phyloP scores from a whole-genome alignment of 352 stramenopile genomes.

The Bremia lactucae region DNA sequence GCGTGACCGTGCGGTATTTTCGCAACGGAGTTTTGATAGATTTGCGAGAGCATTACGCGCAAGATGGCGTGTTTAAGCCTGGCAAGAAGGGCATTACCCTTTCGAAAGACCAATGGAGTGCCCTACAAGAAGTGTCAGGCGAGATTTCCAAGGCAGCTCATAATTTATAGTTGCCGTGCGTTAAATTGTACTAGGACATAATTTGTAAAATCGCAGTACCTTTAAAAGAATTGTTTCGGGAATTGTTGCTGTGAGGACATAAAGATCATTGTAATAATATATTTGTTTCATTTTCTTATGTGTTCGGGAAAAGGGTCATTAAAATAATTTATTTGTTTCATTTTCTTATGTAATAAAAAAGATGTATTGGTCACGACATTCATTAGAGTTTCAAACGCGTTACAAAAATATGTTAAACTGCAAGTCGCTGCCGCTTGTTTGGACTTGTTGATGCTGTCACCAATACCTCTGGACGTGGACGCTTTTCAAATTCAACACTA shows the following conservation, averaged over 20 bases:
- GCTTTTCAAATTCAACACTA: constrained; percentile 20
- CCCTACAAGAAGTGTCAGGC: constrained; percentile 22
- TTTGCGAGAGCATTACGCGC: constrained; percentile 64
- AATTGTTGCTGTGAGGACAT: no score
- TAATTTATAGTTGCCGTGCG: constrained; percentile 7
- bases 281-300: neutral
- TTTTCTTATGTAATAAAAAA: no score
- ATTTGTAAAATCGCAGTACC: no score
- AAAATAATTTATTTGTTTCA: neutral
- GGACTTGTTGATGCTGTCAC: constrained; percentile 22
- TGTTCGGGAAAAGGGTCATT: no score
- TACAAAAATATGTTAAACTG: constrained; percentile 25
- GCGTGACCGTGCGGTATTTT: constrained; percentile 41
- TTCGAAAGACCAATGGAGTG: constrained; percentile 51
- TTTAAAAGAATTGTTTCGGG: neutral
- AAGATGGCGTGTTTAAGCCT: constrained; percentile 40
- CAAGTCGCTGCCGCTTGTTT: constrained; percentile 33
- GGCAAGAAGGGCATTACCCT: constrained; percentile 76
- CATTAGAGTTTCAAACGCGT: constrained; percentile 7
- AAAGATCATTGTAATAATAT: no score
- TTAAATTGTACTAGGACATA: neutral
- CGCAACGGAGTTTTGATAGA: constrained; percentile 41
- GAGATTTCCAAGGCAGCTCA: constrained; percentile 26
- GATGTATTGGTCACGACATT: neutral
- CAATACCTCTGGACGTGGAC: constrained; percentile 15